Conservation (phyloP, 805 yeast species). For the Zygosaccharomyces pseudorouxii region DNA sequence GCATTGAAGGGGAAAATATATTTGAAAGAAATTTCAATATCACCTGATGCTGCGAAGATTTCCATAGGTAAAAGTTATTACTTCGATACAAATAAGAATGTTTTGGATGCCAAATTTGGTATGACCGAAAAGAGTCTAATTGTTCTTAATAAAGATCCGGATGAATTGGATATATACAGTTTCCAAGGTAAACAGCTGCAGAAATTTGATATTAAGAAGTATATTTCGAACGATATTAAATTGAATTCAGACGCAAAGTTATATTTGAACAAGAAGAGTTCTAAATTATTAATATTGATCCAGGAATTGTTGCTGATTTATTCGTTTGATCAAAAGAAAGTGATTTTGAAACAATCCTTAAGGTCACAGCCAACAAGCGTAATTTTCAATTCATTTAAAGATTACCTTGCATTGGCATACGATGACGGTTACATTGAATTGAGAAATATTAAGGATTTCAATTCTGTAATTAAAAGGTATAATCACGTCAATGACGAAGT, state of each 20-base stretch:
- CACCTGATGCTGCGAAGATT: constrained; percentile 8
- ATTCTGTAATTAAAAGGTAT: constrained; percentile 1
- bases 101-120: constrained; percentile 26
- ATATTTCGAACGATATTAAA: constrained; percentile 9
- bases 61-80: constrained; percentile 14
- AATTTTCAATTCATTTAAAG: constrained; percentile 16
- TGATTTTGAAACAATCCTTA: constrained; percentile 17
- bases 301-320: constrained; percentile 25
- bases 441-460: constrained; percentile 23
- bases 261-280: constrained; percentile 28
- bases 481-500: constrained; percentile 1
- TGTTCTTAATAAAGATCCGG: constrained; percentile 21
- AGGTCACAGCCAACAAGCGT: constrained; percentile 12
- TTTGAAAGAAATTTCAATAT: constrained; percentile 6
- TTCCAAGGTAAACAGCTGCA: constrained; percentile 29
- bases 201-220: constrained; percentile 19
- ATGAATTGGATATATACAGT: constrained; percentile 25
- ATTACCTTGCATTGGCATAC: constrained; percentile 20
- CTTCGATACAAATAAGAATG: constrained; percentile 9
- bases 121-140: constrained; percentile 34
- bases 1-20: constrained; percentile 14
- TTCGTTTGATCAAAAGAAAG: constrained; percentile 32
- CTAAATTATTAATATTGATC: constrained; percentile 28
- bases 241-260: constrained; percentile 7
- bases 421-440: constrained; percentile 24